These are phyloP conservation scores for Solanum hybrid DNA, from an alignment of 305 asterid species.

Conservation along the genomic window DNA sequence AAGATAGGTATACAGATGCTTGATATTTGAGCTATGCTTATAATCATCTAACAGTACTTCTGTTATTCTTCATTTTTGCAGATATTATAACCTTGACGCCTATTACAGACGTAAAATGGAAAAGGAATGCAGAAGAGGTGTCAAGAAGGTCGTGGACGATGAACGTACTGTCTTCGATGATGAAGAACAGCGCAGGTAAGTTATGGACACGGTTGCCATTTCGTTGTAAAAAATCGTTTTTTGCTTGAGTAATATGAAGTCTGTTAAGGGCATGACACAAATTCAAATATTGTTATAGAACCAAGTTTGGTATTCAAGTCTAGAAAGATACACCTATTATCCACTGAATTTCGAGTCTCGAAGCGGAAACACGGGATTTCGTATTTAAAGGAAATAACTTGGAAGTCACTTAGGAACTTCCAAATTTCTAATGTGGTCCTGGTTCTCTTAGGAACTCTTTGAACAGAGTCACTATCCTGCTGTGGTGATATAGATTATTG, in stretches of 20 bases:
- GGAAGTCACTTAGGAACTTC: background rate
- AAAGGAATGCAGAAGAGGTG: slow-evolving; percentile 64
- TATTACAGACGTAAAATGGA: slow-evolving; percentile 55
- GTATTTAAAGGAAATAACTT: background rate
- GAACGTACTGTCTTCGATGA: slow-evolving; percentile 84
- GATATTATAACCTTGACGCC: slow-evolving; percentile 83
- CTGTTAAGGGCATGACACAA: background rate
- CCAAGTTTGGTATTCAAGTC: background rate
- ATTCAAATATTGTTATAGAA: background rate
- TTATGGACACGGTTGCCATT: background rate
- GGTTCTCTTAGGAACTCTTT: background rate
- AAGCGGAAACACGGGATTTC: background rate
- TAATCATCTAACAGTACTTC: background rate
- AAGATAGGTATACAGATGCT: background rate
- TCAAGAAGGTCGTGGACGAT: slow-evolving; percentile 34
- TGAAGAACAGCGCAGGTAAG: slow-evolving; percentile 90
- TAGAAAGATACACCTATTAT: background rate
- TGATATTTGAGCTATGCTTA: background rate
- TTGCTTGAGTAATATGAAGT: background rate
- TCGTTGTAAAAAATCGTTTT: background rate
- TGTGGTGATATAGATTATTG: background rate
- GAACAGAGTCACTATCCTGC: background rate
- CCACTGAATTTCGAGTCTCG: background rate
- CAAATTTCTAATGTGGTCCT: background rate
- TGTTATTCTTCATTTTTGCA: slow-evolving; percentile 25